Percentiles rank a stretch among this genome's conserved stretches.
These are phyloP conservation scores for Lactuca saligna DNA, from an alignment of 129 eudicot genomes.

Conservation along the genomic window DNA sequence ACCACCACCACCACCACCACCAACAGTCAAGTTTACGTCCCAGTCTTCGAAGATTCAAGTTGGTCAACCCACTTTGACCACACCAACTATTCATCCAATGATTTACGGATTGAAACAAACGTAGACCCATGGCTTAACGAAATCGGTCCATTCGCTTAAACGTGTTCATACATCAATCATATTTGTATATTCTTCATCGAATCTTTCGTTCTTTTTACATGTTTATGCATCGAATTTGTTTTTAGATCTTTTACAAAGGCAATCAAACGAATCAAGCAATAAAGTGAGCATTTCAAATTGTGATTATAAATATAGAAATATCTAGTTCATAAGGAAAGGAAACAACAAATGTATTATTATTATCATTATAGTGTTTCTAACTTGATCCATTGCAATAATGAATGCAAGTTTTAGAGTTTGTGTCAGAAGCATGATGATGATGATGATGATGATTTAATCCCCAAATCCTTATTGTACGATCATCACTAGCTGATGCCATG, in stretches of 20 bases:
- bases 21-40: constrained; percentile 4
- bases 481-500: constrained; percentile 86
- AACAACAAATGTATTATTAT: constrained; percentile 28
- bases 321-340: constrained; percentile 20
- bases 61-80: constrained; percentile 8
- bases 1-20: background rate
- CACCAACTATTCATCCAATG: constrained; percentile 13
- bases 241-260: background rate
- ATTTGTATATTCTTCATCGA: constrained; percentile 10
- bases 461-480: constrained; percentile 79
- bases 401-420: constrained; percentile 42
- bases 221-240: constrained; percentile 1
- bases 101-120: constrained; percentile 9
- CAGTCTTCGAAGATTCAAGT: constrained; percentile 10
- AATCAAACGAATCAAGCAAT: constrained; percentile 15
- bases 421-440: constrained; percentile 1
- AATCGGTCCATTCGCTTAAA: constrained; percentile 26
- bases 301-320: constrained; percentile 35
- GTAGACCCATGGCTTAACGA: constrained; percentile 36
- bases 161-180: background rate
- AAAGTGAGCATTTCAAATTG: constrained; percentile 39
- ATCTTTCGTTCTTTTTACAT: background rate
- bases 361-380: constrained; percentile 14
- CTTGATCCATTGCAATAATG: constrained; percentile 55
- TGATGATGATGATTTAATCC: constrained; percentile 43